A percentile compares a stretch with the other conserved stretches of the same genome.
Evolutionary conservation across 2,329 filamentous ascomycete species (phyloP).

Genomic region (Knoxdaviesia capensis): DNA sequence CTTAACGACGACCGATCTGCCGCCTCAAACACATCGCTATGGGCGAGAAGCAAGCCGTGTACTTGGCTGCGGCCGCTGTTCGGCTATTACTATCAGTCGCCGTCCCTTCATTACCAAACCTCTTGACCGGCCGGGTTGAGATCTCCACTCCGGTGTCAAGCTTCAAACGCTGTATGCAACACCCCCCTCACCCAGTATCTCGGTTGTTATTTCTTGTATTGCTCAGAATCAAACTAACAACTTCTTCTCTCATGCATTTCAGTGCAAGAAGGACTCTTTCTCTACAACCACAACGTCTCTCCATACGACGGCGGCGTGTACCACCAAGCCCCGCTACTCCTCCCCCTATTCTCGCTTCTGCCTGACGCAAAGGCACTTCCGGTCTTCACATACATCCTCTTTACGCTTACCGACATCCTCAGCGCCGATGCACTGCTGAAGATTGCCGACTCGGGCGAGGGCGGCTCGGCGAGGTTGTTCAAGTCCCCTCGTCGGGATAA

Average conservation of each 20-base stretch:
- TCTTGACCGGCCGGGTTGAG: conserved; percentile 81
- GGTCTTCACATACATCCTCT: conserved; percentile 60
- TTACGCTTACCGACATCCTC: conserved; percentile 60
- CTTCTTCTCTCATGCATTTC: background rate
- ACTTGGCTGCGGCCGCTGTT: conserved; percentile 54
- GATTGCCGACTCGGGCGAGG: conserved; percentile 67
- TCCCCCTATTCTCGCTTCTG: conserved; percentile 79
- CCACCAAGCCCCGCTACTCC: conserved; percentile 67
- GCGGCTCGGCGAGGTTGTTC: conserved; percentile 53
- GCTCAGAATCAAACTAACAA: background rate
- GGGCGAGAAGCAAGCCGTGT: conserved; percentile 25
- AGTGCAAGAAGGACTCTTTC: conserved; percentile 93
- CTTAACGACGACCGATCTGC: background rate
- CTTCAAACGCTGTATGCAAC: conserved; percentile 67
- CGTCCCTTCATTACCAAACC: conserved; percentile 67
- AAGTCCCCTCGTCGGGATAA: conserved; percentile 55
- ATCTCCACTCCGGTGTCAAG: conserved; percentile 93
- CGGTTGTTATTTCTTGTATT: background rate
- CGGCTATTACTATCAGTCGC: conserved; percentile 60
- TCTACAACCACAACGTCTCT: conserved; percentile 90
- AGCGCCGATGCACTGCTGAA: conserved; percentile 60
- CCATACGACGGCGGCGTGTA: conserved; percentile 87
- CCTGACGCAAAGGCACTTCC: conserved; percentile 48
- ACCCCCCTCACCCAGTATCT: too few relatives aligned
- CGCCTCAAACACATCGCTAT: too few relatives aligned